Evolutionary conservation across 768 basidiomycete species (phyloP).

Genomic region (Amanita rubescens): DNA sequence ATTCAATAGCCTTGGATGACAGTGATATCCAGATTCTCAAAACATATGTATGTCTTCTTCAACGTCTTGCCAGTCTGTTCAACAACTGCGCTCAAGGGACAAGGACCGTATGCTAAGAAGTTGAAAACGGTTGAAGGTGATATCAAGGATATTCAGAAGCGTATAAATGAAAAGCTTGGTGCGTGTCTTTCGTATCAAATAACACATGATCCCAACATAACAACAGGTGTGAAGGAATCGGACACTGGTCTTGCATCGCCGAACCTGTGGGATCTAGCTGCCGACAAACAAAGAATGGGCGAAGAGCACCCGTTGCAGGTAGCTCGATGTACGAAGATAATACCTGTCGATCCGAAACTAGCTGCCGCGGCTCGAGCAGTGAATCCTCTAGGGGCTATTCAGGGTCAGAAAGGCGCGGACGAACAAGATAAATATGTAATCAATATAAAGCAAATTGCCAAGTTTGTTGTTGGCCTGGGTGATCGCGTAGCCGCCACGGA

Average conservation of each 20-base stretch:
- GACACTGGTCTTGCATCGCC: conserved; percentile 97
- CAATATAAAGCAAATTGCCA: conserved; percentile 99
- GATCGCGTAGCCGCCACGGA: conserved; percentile 97
- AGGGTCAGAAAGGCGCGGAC: conserved; percentile 94
- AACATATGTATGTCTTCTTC: conserved; percentile 67
- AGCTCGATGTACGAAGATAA: conserved; percentile 97
- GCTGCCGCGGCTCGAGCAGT: conserved; percentile 75
- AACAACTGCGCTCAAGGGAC: conserved; percentile 52
- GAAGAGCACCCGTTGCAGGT: conserved; percentile 95
- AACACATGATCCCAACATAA: conserved; percentile 1
- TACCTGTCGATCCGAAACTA: conserved; percentile 68
- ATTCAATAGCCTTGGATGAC: conserved; percentile 76
- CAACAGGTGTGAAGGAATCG: conserved; percentile 87
- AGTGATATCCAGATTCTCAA: conserved; percentile 99
- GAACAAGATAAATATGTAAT: conserved; percentile 99
- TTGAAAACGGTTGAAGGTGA: conserved; percentile 87
- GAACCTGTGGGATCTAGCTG: conserved; percentile 94
- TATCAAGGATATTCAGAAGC: conserved; percentile 93
- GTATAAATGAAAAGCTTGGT: conserved; percentile 97
- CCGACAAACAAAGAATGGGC: conserved; percentile 85
- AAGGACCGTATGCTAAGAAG: conserved; percentile 91
- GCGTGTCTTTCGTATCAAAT: conserved; percentile 8
- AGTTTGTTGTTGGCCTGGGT: conserved; percentile 96
- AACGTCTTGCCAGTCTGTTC: background rate
- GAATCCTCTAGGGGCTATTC: conserved; percentile 67